phyloP scores from a whole-genome alignment of 495 filamentous ascomycete species.

The Monascus purpureus region DNA sequence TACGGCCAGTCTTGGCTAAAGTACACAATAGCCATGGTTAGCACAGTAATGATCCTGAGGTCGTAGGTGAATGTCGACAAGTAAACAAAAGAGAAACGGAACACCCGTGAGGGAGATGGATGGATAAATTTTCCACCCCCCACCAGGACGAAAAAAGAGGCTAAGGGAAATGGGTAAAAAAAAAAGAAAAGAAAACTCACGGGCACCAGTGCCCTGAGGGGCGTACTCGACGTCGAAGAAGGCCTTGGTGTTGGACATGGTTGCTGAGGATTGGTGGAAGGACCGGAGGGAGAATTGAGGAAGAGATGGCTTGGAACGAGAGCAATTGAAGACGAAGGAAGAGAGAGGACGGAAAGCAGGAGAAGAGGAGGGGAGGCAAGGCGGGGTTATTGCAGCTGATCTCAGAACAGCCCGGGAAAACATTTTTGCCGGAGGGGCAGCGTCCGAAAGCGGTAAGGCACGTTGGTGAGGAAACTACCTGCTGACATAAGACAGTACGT shows the following conservation, averaged over 20 bases:
- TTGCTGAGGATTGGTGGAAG: conserved; percentile 47
- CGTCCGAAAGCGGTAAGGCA: conserved; percentile 14
- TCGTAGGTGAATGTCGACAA: conserved; percentile 2
- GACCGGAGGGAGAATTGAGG: conserved; percentile 33
- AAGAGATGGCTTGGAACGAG: conserved; percentile 9
- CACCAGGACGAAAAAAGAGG: not conserved
- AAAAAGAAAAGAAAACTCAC: conserved; percentile 35
- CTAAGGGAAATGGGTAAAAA: not conserved
- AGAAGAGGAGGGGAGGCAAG: conserved; percentile 25
- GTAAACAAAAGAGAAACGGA: conserved; percentile 5
- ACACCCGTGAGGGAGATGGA: conserved; percentile 4
- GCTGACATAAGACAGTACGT: conserved; percentile 14
- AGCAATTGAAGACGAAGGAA: conserved; percentile 23
- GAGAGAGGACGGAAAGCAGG: conserved; percentile 31
- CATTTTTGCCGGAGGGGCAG: conserved; percentile 34
- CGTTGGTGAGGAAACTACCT: no score
- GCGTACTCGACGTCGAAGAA: conserved; percentile 53
- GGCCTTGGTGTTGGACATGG: conserved; percentile 47
- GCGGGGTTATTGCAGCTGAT: conserved; percentile 30
- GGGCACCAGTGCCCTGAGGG: conserved; percentile 41
- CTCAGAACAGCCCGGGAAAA: conserved; percentile 31
- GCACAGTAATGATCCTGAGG: conserved; percentile 3
- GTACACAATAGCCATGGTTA: conserved; percentile 7
- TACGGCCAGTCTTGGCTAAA: conserved; percentile 60
- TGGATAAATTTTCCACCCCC: not conserved